Base-by-base conservation (phyloP, 2,329 filamentous ascomycete genomes). In the Ophiostoma himal-ulmi region DNA sequence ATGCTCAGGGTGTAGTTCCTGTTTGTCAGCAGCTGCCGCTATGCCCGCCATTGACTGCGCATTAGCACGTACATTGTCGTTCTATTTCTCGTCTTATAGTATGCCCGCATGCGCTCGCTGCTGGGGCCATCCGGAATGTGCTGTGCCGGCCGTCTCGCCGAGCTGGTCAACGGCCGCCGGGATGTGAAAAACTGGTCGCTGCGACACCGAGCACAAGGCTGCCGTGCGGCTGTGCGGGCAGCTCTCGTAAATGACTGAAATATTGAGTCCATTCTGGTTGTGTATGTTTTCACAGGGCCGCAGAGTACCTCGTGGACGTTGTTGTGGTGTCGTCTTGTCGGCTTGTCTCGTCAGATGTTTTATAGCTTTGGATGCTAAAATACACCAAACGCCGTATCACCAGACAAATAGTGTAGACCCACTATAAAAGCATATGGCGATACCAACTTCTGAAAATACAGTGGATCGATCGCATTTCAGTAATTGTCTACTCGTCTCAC, bases 1-100 rank as follows among this genome's bases (percentile, higher is more conserved):
- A 92, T 83, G 77, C 90, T 93, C 73, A 94, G 79, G 17, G 89
- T 87, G 78, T 94, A 95, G 81, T 71, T 70, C 72, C 74, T 75
- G 36, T 7, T 44, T 30, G 36, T n/a, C 64, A 67, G 39, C 39
- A 14, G 10, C 20, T 22, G 20, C 37, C 30, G 14, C 57, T 36
- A 13, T 52, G 17, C n/a, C 10, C 48, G 54, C 54, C 3, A 67
- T 73, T 52, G 66, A 20, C 22, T 11, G 34, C 17, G 8, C 34
- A 20, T 20, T 13, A 17, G 11, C 10, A 78, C 77, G 77, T 83
- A 89, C 85, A 89, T 82, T 10, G 86, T 89, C 10, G 90, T 90
- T 73, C 83, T 81, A 75, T 94, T 94, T 81, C 88, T 90, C 75
- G 82, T 80, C 74, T 84, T 86, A 75, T 91, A 92, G 26, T 88